phyloP scores from a whole-genome alignment of 352 stramenopile species.

The Pythium aristosporum region DNA sequence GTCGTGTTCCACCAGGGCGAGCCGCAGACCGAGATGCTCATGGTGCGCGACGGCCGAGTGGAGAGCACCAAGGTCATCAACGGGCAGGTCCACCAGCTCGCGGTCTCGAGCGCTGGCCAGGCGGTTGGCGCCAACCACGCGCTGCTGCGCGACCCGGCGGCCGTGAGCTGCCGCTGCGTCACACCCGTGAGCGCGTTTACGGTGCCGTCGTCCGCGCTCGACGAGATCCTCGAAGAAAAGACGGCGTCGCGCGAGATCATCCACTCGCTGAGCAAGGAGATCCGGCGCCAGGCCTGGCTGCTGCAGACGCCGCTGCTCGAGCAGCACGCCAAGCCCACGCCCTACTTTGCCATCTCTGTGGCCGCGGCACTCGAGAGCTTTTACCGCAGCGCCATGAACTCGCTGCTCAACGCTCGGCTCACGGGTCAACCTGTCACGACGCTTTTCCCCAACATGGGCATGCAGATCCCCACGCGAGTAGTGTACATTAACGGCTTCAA shows the following conservation, averaged over 20 bases:
- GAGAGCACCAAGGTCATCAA: conserved; percentile 81
- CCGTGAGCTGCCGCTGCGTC: conserved; percentile 75
- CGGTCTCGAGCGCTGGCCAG: conserved; percentile 43
- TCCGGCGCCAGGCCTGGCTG: conserved; percentile 80
- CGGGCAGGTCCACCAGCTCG: conserved; percentile 79
- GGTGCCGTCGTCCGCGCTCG: conserved; percentile 62
- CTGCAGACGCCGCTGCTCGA: conserved; percentile 89
- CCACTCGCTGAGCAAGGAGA: conserved; percentile 86
- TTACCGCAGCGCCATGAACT: conserved; percentile 92
- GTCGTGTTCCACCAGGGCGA: conserved; percentile 82
- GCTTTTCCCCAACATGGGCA: conserved; percentile 93
- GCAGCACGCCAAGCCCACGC: conserved; percentile 88
- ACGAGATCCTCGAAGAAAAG: conserved; percentile 77
- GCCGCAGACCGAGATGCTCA: conserved; percentile 77
- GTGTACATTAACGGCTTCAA: conserved; percentile 95
- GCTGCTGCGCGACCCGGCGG: conserved; percentile 71
- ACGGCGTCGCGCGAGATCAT: conserved; percentile 81
- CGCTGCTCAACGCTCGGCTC: conserved; percentile 87
- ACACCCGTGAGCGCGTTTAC: conserved; percentile 81
- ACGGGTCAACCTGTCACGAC: conserved; percentile 73
- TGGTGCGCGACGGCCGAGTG: conserved; percentile 65
- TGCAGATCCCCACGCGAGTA: conserved; percentile 92
- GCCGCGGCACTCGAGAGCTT: conserved; percentile 92
- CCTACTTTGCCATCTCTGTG: conserved; percentile 89
- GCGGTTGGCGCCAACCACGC: conserved; percentile 81